These are phyloP conservation scores for Sinapis alba DNA, from an alignment of 441 rosid genomes.

Conservation along the genomic window DNA sequence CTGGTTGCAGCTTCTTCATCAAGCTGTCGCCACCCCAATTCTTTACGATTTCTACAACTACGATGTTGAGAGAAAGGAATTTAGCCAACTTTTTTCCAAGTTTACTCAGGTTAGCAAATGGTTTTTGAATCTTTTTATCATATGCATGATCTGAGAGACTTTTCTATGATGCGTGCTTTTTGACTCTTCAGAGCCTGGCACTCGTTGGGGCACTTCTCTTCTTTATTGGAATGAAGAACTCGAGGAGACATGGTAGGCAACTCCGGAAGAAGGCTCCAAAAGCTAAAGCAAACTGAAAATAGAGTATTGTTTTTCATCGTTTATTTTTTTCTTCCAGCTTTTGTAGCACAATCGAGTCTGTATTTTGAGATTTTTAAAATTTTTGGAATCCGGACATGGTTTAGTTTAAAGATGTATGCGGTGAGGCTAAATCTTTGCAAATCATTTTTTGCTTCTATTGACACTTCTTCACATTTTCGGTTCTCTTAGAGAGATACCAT, in stretches of 20 bases:
- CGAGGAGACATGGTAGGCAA: constrained; percentile 62
- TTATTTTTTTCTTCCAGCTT: constrained; percentile 1
- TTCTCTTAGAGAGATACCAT: constrained; percentile 16
- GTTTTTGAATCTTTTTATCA: background rate
- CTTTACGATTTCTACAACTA: constrained; percentile 78
- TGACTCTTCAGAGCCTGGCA: constrained; percentile 57
- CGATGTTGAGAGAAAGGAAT: constrained; percentile 59
- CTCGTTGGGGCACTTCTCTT: constrained; percentile 73
- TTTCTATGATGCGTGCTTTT: background rate
- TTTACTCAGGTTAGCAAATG: constrained; percentile 56
- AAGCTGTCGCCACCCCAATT: constrained; percentile 59
- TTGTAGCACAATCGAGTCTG: constrained; percentile 7
- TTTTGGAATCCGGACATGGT: constrained; percentile 20
- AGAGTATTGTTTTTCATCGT: background rate
- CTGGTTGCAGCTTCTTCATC: constrained; percentile 61
- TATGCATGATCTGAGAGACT: background rate
- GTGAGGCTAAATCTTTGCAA: constrained; percentile 18
- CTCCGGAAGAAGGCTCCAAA: constrained; percentile 64
- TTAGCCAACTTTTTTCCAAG: constrained; percentile 52
- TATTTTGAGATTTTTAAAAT: constrained; percentile 7
- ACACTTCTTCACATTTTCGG: background rate
- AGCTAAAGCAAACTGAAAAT: constrained; percentile 47
- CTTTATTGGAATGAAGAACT: constrained; percentile 83
- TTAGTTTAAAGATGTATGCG: constrained; percentile 10
- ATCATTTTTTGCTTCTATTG: constrained; percentile 17